Percentiles rank a stretch among this genome's conserved stretches.
These are phyloP conservation scores for Fragilaria crotonensis DNA, from an alignment of 108 stramenopile genomes.

Conservation along the genomic window DNA sequence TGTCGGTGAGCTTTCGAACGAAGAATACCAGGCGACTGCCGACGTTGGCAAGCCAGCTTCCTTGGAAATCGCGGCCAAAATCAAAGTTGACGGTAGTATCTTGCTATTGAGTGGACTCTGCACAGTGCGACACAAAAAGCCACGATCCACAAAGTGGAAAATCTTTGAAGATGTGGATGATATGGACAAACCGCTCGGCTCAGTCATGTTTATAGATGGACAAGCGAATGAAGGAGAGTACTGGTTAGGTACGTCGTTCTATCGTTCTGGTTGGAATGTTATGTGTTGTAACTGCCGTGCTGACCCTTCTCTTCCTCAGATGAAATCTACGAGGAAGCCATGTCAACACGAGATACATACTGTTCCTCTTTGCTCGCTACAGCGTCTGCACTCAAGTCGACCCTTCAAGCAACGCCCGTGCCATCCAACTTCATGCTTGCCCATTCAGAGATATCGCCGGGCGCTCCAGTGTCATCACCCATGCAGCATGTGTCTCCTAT, in stretches of 20 bases:
- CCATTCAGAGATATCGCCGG: constrained; percentile 2
- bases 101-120: constrained; percentile 31
- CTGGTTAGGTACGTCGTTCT: constrained; percentile 41
- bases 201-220: constrained; percentile 63
- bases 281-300: constrained; percentile 26
- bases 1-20: constrained; percentile 11
- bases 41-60: constrained; percentile 36
- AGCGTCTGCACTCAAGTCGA: constrained; percentile 39
- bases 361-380: constrained; percentile 51
- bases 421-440: constrained; percentile 2
- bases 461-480: too few species aligned
- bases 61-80: constrained; percentile 48
- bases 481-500: too few species aligned
- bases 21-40: constrained; percentile 31
- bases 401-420: constrained; percentile 6
- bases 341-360: constrained; percentile 64
- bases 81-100: constrained; percentile 45
- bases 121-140: constrained; percentile 25
- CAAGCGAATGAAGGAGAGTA: constrained; percentile 70
- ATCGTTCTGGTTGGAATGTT: constrained; percentile 28
- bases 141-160: constrained; percentile 28
- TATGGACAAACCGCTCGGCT: constrained; percentile 49
- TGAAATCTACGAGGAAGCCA: constrained; percentile 65
- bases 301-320: constrained; percentile 25
- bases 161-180: constrained; percentile 48